Evolutionary conservation across 139 green algal species (phyloP), one percentile per base, ranked within the genome.

Genomic region (Chlamydomonas sp.): DNA sequence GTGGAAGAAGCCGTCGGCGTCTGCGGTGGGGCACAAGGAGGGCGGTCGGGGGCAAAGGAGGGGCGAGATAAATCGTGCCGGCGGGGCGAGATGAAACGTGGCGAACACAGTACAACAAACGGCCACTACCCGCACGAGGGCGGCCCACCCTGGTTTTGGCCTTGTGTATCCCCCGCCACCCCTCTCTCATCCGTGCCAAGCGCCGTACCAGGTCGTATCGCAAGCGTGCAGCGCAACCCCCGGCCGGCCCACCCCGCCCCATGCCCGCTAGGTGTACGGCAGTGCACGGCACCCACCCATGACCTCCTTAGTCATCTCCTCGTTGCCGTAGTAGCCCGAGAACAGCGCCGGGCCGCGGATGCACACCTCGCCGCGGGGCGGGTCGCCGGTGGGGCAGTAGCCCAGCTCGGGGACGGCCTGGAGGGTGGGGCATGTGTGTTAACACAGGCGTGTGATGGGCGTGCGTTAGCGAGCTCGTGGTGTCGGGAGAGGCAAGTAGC

Each of bases 1-100:
- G 93, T 98, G 95, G 93, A 98, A 98, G 89, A 95, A 98, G n/a
- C 96, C 96, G 57, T 98, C 96, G 3, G 79, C 87, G 77, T 98
- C 95, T 95, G 93, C 69, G 83, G 16, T 3, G 75, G 57, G 31
- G 31, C 31, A n/a, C 57, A 6, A 7, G 5, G 75, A 59, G 4
- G 20, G 4, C 7, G 72, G 15, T 7, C 72, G 20, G n/a, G 18
- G 72, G 4, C 7, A 5, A 10, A 59, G 72, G 68, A 7, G 68
- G 68, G 58, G 4, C 6, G n/a, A 76, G 69, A n/a, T 49, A 49
- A 49, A 49, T 49, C 31, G 31, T 49, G 31, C 31, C 31, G 31
- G 31, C 31, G 31, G 31, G 31, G 31, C 31, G 31, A 49, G 31
- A 49, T 72, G 14, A 72, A 72, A 72, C 66, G 66, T 72, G 14